Percentiles rank a stretch among this genome's conserved stretches.
Evolutionary conservation across 1,284 basidiomycete genomes (phyloP).

Genomic region (Ceratobasidium sp.): DNA sequence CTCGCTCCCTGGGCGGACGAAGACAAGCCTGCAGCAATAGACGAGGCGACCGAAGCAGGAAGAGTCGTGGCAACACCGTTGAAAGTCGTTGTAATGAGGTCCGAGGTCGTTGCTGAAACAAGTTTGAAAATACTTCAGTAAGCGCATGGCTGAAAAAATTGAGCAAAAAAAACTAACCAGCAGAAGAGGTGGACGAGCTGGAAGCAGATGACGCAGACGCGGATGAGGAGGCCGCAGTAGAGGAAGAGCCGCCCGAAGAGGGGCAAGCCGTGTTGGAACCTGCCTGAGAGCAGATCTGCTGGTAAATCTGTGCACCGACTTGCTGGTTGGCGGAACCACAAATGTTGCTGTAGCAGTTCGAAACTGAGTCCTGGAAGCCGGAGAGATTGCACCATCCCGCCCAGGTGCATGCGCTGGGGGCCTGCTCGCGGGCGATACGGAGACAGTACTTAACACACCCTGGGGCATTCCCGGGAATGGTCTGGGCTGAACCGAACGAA

Average conservation of each 20-base stretch:
- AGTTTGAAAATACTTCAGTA: constrained; percentile 5
- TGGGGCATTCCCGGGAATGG: constrained; percentile 19
- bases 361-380: constrained; percentile 35
- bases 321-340: constrained; percentile 33
- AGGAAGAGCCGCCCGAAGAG: constrained; percentile 1
- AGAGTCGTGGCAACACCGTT: constrained; percentile 22
- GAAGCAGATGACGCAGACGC: not conserved
- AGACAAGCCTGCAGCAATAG: constrained; percentile 9
- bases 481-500: constrained; percentile 27
- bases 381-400: constrained; percentile 26
- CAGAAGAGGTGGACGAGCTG: not conserved
- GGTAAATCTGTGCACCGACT: constrained; percentile 25
- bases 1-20: constrained; percentile 10
- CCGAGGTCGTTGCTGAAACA: constrained; percentile 15
- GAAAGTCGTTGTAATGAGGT: constrained; percentile 28
- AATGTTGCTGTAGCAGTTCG: constrained; percentile 28
- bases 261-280: constrained; percentile 37
- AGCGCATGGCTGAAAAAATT: constrained; percentile 9
- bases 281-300: constrained; percentile 39
- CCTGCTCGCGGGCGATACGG: constrained; percentile 39
- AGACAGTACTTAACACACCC: constrained; percentile 43
- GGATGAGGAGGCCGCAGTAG: not conserved
- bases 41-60: constrained; percentile 18
- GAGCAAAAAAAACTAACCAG: not conserved
- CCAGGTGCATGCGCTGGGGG: constrained; percentile 30